Conservation (phyloP, 495 filamentous ascomycete genomes). For the Polyplosphaeria fusca region DNA sequence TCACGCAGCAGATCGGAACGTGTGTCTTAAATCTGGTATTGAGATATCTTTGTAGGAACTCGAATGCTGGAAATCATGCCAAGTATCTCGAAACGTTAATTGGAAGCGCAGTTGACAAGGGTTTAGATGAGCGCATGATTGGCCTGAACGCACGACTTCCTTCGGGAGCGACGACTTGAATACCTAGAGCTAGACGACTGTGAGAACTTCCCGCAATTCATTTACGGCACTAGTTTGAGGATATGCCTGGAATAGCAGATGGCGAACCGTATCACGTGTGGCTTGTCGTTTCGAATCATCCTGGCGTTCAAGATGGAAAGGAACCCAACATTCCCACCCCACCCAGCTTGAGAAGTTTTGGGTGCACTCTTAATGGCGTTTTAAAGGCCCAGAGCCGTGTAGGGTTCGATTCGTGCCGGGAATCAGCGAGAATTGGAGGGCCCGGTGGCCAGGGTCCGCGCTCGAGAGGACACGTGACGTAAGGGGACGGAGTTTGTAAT, state of each 20-base stretch:
- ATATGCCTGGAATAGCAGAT: neutral
- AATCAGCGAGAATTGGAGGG: neutral
- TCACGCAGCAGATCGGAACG: neutral
- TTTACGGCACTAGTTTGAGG: neutral
- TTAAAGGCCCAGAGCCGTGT: neutral
- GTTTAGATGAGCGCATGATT: neutral
- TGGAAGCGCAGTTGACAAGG: too few relatives aligned
- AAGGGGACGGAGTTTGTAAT: too few relatives aligned
- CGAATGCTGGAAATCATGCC: neutral
- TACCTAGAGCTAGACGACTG: neutral
- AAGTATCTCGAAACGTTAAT: too few relatives aligned
- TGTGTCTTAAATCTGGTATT: neutral
- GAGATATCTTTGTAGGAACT: neutral
- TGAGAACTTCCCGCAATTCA: neutral
- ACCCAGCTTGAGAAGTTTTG: neutral
- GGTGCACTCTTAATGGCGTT: neutral
- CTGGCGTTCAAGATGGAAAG: slow-evolving; percentile 1
- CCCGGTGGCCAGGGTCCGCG: neutral
- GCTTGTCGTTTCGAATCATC: neutral
- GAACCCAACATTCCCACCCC: neutral
- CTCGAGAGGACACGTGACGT: too few relatives aligned
- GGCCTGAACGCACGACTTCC: neutral
- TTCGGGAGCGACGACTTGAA: neutral
- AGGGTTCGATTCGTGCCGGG: neutral
- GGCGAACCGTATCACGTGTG: neutral